Conservation (phyloP, 2,329 filamentous ascomycete species). For the Botrytis sinoallii region DNA sequence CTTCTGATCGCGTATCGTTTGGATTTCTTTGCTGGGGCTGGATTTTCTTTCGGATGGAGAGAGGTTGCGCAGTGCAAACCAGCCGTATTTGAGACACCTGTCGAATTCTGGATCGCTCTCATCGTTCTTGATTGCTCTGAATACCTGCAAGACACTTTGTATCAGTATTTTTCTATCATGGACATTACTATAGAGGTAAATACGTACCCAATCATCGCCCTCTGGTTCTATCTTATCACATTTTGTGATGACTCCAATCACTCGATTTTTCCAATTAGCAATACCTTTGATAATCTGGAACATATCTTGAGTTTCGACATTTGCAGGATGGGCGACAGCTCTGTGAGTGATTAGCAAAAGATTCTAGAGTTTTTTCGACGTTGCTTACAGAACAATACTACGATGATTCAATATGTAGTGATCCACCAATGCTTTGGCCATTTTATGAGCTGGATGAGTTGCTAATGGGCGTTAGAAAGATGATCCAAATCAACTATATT, state of each 20-base stretch:
- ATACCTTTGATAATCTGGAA: slow-evolving; percentile 30
- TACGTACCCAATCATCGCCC: slow-evolving; percentile 7
- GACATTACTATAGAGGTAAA: too few species aligned
- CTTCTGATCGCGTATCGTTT: background rate
- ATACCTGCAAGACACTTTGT: background rate
- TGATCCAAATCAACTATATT: background rate
- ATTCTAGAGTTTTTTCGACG: background rate
- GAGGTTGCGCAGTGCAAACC: slow-evolving; percentile 10
- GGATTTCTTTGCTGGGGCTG: background rate
- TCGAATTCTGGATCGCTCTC: background rate
- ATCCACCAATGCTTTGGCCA: slow-evolving; percentile 26
- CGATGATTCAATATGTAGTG: slow-evolving; percentile 41
- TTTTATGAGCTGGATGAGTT: slow-evolving; percentile 19
- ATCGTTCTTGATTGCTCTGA: background rate
- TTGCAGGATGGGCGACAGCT: slow-evolving; percentile 42
- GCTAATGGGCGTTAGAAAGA: background rate
- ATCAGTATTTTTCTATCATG: background rate
- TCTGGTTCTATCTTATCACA: slow-evolving; percentile 6
- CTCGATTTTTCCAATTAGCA: background rate
- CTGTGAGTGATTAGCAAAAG: slow-evolving; percentile 28
- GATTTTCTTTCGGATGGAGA: background rate
- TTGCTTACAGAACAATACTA: slow-evolving; percentile 42
- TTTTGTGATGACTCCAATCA: slow-evolving; percentile 12
- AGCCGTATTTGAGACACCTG: background rate
- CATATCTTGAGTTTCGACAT: slow-evolving; percentile 40